phyloP scores from a whole-genome alignment of 2,329 filamentous ascomycete species.

The Calonectria pteridis region DNA sequence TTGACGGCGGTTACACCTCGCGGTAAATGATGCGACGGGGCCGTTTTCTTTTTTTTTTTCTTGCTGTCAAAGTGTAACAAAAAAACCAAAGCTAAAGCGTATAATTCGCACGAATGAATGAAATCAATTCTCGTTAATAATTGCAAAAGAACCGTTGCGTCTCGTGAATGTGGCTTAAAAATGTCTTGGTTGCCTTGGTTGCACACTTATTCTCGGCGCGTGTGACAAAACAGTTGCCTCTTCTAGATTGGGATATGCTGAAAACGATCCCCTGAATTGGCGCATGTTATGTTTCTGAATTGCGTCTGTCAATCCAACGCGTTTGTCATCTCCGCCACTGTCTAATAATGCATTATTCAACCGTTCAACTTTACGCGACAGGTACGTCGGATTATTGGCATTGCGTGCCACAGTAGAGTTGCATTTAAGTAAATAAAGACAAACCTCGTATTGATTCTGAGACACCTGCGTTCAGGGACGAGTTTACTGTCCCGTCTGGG shows the following conservation, averaged over 20 bases:
- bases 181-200: background rate
- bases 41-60: background rate
- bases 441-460: background rate
- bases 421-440: background rate
- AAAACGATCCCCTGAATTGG: background rate
- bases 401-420: background rate
- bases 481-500: background rate
- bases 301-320: background rate
- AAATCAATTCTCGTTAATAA: background rate
- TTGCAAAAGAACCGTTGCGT: background rate
- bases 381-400: background rate
- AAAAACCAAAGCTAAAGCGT: background rate
- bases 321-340: background rate
- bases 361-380: background rate
- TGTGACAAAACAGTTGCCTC: background rate
- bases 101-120: conserved; percentile 9
- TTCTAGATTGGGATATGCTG: background rate
- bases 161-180: background rate
- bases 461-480: background rate
- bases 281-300: background rate
- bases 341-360: background rate
- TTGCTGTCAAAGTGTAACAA: background rate
- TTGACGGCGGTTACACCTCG: conserved; percentile 54
- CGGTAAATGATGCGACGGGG: background rate
- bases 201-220: background rate